Evolutionary conservation across 305 asterid species (phyloP), one percentile per base, ranked within the genome.

Genomic region (Plantago lanceolata): DNA sequence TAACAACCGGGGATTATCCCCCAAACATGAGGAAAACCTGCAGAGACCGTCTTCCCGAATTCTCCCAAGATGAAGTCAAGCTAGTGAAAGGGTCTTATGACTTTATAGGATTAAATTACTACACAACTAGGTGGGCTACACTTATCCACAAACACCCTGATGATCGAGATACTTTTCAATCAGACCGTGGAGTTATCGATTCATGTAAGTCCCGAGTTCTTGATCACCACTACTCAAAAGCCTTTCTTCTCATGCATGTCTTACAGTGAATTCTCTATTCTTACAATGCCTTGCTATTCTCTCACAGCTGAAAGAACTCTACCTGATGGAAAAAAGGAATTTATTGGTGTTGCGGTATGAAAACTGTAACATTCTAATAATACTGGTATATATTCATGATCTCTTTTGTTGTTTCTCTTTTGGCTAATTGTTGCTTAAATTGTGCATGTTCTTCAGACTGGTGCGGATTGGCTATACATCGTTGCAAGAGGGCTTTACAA

Each of bases 1-100:
- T 76, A 9, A 26, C 29, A 4, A 28, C 13, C 1, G 81, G 81
- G 1, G 71, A 72, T 9, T 76, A 76, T 29, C 81, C 81, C 8
- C 37, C 19, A 0, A 37, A 3, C 15, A 76, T 76, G 81, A 44
- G 64, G 21, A 21, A 43, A 0, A 16, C 3, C 1, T 69, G 67
- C 6, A 18, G 57, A 6, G 20, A 48, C 0, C 60, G 74, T 2
- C 68, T 76, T 29, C 81, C 73, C 2, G 5, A 5, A 3, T 72
- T 76, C 28, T 8, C 65, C 3, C 0, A 0, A 0, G 35, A 50
- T 0, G 51, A 78, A 35, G 12, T 50, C 0, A 1, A 17, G 3
- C 9, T 58, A 24, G 3, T 78, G n/a, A 65, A 21, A 11, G 74
- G 68, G 0, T 68, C 76, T 4, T 71, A 20, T 15, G 73, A 73